Evolutionary conservation across 2,329 filamentous ascomycete genomes (phyloP).

Genomic region (Ampelomyces quisqualis): DNA sequence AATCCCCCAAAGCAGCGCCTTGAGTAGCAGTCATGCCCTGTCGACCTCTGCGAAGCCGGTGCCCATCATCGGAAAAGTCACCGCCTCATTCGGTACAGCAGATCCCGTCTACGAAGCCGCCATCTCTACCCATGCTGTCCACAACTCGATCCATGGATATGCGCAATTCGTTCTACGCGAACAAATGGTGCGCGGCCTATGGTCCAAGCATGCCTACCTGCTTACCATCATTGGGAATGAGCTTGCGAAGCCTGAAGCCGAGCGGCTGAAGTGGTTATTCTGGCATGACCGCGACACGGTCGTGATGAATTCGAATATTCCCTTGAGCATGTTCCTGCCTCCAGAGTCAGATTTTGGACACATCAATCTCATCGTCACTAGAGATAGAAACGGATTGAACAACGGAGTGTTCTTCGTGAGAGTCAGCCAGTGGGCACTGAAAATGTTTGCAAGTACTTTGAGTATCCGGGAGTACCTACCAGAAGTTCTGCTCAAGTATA

Average conservation of each 20-base stretch:
- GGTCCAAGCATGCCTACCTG: neutral
- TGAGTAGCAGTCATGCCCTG: too few relatives aligned
- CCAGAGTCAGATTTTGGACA: neutral
- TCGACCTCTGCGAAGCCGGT: too few relatives aligned
- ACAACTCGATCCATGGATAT: neutral
- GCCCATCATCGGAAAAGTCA: neutral
- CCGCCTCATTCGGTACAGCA: neutral
- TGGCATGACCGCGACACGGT: neutral
- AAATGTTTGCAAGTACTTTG: slow-evolving; percentile 41
- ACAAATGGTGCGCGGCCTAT: neutral
- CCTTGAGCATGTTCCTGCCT: neutral
- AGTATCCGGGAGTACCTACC: neutral
- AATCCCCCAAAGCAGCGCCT: too few relatives aligned
- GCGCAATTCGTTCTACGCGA: neutral
- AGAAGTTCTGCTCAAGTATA: neutral
- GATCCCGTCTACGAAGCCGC: neutral
- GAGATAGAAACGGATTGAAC: slow-evolving; percentile 47
- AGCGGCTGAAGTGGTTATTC: neutral
- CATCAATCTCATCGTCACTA: slow-evolving; percentile 38
- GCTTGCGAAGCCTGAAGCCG: neutral
- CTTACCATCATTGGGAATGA: neutral
- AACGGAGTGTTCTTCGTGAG: slow-evolving; percentile 47
- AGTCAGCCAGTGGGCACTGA: slow-evolving; percentile 42
- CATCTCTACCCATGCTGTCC: neutral
- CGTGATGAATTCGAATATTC: neutral